A percentile compares a stretch with the other conserved stretches of the same genome.
These are phyloP conservation scores for Pyricularia sp. DNA, from an alignment of 2,329 filamentous ascomycete species.

Conservation along the genomic window DNA sequence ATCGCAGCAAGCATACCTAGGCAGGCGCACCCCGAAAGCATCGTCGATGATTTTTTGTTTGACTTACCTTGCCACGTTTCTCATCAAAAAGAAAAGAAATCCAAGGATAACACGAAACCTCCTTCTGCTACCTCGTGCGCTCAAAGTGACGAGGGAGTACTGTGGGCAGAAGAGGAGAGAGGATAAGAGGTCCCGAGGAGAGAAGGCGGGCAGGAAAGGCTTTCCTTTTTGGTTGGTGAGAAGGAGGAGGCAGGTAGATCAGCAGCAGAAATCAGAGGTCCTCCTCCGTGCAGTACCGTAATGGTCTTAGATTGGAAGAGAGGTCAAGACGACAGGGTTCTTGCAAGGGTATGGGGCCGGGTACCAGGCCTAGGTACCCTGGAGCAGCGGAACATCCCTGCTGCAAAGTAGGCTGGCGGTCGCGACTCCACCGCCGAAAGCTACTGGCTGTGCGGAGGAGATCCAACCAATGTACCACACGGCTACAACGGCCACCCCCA, in stretches of 20 bases:
- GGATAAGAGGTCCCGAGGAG: conserved; percentile 4
- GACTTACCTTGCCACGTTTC: not conserved
- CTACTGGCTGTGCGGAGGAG: conserved; percentile 1
- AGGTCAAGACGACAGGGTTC: conserved; percentile 7
- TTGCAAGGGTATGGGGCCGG: conserved; percentile 4
- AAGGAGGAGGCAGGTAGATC: conserved; percentile 14
- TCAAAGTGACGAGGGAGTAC: conserved; percentile 1
- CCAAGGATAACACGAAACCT: not conserved
- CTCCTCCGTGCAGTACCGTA: conserved; percentile 15
- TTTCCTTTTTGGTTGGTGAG: conserved; percentile 8
- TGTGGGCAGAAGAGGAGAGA: not conserved
- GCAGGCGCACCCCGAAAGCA: not conserved
- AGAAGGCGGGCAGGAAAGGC: conserved; percentile 6
- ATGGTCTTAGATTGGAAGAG: conserved; percentile 13
- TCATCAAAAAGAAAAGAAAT: not conserved
- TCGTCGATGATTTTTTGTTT: not conserved
- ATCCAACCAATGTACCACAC: conserved; percentile 1
- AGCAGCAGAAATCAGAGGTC: conserved; percentile 8
- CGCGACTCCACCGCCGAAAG: not conserved
- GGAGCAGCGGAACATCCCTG: not conserved
- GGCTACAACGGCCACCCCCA: conserved; percentile 2
- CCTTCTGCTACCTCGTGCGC: conserved; percentile 1
- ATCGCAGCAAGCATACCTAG: not conserved
- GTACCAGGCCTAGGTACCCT: conserved; percentile 5
- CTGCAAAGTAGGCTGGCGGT: conserved; percentile 1